A percentile compares a stretch with the other conserved stretches of the same genome.
Conservation (phyloP, 176 grass and related monocot genomes). For the Cenchrus purpureus region DNA sequence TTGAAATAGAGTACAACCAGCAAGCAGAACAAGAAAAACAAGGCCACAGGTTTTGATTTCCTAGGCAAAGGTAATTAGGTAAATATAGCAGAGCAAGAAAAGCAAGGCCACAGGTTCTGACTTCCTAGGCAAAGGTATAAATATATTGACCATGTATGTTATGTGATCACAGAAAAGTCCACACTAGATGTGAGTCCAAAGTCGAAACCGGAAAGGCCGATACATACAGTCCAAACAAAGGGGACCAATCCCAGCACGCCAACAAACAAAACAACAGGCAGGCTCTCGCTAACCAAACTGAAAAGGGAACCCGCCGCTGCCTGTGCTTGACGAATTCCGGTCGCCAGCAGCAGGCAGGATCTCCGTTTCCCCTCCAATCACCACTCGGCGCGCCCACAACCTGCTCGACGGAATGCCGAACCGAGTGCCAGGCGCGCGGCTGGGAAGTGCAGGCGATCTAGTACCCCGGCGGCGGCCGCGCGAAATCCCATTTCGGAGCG, state of each 20-base stretch:
- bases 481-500: background rate
- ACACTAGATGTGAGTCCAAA: constrained; percentile 13
- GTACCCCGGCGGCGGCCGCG: background rate
- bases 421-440: background rate
- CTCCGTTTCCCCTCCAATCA: background rate
- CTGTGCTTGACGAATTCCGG: background rate
- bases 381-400: background rate
- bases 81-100: constrained; percentile 5
- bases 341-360: constrained; percentile 1
- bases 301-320: background rate
- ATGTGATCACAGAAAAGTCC: constrained; percentile 22
- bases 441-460: background rate
- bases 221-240: background rate
- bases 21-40: background rate
- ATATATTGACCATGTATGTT: constrained; percentile 15
- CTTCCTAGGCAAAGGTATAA: background rate
- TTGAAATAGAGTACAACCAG: background rate
- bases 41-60: background rate
- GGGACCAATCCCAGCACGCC: background rate
- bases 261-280: background rate
- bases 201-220: background rate
- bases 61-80: background rate
- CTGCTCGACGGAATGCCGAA: constrained; percentile 30
- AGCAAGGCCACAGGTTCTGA: background rate
- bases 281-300: background rate